Conservation (phyloP, 805 yeast species). For the Candida gorgasii region DNA sequence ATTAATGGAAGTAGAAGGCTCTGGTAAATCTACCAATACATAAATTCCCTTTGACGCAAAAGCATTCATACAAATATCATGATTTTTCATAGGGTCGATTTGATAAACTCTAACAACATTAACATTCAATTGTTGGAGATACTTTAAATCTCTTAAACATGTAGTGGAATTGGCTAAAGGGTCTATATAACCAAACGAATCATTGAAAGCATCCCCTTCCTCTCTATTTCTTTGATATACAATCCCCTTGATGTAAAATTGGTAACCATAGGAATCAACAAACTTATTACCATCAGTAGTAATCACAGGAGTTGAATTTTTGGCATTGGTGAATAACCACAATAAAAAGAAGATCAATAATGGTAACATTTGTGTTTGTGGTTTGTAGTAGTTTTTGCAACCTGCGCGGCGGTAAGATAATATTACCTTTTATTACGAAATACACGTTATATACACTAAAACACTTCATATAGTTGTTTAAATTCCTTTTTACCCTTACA, state of each 20-base stretch:
- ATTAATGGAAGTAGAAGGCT: conserved; percentile 35
- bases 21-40: conserved; percentile 37
- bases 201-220: conserved; percentile 29
- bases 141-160: conserved; percentile 85
- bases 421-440: conserved; percentile 3
- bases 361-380: conserved; percentile 1
- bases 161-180: conserved; percentile 71
- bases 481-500: conserved; percentile 46
- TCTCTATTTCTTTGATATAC: conserved; percentile 79
- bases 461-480: conserved; percentile 20
- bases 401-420: conserved; percentile 24
- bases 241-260: conserved; percentile 84
- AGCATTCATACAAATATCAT: conserved; percentile 74
- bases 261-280: conserved; percentile 70
- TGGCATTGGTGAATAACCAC: not conserved
- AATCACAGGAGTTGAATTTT: not conserved
- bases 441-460: conserved; percentile 12
- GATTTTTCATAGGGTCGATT: conserved; percentile 68
- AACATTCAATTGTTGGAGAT: conserved; percentile 63
- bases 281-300: conserved; percentile 49
- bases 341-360: not conserved
- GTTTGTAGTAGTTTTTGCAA: conserved; percentile 1
- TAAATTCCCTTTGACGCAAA: conserved; percentile 44
- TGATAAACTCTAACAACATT: conserved; percentile 88
- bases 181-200: conserved; percentile 50